These are phyloP conservation scores for Backusella luteola DNA, from an alignment of 192 early-diverging fungal genomes.

Conservation along the genomic window DNA sequence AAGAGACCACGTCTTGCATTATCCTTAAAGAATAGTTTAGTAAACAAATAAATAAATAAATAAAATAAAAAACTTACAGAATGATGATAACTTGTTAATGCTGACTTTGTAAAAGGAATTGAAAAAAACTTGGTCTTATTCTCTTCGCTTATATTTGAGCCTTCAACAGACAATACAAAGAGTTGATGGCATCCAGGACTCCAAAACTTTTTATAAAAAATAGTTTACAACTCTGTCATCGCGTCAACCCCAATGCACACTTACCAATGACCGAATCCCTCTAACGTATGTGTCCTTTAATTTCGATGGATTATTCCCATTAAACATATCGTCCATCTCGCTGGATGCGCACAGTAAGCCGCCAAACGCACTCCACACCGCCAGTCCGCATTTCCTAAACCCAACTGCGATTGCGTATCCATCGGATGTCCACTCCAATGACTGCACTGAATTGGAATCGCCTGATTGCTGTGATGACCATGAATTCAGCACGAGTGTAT, in stretches of 20 bases:
- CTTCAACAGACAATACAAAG: slow-evolving; percentile 56
- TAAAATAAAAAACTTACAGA: slow-evolving; percentile 24
- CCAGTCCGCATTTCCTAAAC: slow-evolving; percentile 60
- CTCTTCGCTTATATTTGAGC: background rate
- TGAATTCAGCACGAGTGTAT: slow-evolving; percentile 38
- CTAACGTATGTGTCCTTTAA: slow-evolving; percentile 57
- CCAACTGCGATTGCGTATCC: slow-evolving; percentile 73
- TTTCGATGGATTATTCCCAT: background rate
- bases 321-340: slow-evolving; percentile 22
- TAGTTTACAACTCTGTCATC: background rate
- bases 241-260: background rate
- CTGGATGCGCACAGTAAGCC: slow-evolving; percentile 34
- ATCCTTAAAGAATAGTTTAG: slow-evolving; percentile 36
- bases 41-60: background rate
- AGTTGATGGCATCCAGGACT: slow-evolving; percentile 64
- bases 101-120: slow-evolving; percentile 57
- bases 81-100: slow-evolving; percentile 42
- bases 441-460: slow-evolving; percentile 36
- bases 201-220: slow-evolving; percentile 62
- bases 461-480: background rate
- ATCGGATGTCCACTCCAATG: slow-evolving; percentile 71
- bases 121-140: slow-evolving; percentile 38
- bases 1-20: slow-evolving; percentile 57
- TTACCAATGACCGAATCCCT: slow-evolving; percentile 59
- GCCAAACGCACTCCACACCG: slow-evolving; percentile 82